Percentiles rank a stretch among this genome's conserved stretches.
These are phyloP conservation scores for Coemansia sp. DNA, from an alignment of 371 early-diverging fungal genomes.

Conservation along the genomic window DNA sequence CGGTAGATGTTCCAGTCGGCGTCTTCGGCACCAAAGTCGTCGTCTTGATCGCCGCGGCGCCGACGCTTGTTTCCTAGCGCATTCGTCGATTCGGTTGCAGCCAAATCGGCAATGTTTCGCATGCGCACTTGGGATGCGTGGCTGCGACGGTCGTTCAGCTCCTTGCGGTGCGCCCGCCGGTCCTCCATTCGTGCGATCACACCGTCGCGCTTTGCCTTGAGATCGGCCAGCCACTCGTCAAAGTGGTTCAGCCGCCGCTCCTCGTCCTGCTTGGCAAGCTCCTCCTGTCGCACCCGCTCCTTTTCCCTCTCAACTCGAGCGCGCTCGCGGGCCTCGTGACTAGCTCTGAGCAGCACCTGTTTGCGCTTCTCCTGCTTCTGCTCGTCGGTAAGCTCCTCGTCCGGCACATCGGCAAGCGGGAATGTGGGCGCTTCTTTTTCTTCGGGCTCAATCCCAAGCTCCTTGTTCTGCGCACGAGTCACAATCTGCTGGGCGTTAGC, in stretches of 20 bases:
- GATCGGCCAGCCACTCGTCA: conserved; percentile 69
- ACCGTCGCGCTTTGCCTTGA: conserved; percentile 62
- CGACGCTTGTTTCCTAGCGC: conserved; percentile 38
- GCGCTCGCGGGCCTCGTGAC: conserved; percentile 77
- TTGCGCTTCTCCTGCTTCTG: conserved; percentile 83
- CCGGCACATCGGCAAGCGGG: conserved; percentile 75
- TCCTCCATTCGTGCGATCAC: conserved; percentile 35
- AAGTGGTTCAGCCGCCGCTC: conserved; percentile 67
- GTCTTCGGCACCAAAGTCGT: conserved; percentile 91
- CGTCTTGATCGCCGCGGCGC: conserved; percentile 60
- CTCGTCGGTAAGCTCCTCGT: conserved; percentile 72
- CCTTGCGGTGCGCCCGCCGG: conserved; percentile 56
- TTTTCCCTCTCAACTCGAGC: conserved; percentile 78
- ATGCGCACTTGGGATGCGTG: conserved; percentile 82
- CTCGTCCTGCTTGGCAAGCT: conserved; percentile 67
- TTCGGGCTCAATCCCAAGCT: conserved; percentile 81
- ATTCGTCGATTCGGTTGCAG: conserved; percentile 49
- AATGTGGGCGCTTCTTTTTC: conserved; percentile 72
- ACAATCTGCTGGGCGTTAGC: conserved; percentile 66
- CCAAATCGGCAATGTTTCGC: conserved; percentile 81
- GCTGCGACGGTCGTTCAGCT: conserved; percentile 81
- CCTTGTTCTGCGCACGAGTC: conserved; percentile 72
- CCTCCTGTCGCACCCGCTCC: conserved; percentile 64
- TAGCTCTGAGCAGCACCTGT: conserved; percentile 78
- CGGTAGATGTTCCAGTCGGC: conserved; percentile 91